These are phyloP conservation scores for Butyriboletus loyo DNA, from an alignment of 768 basidiomycete genomes.

Conservation along the genomic window DNA sequence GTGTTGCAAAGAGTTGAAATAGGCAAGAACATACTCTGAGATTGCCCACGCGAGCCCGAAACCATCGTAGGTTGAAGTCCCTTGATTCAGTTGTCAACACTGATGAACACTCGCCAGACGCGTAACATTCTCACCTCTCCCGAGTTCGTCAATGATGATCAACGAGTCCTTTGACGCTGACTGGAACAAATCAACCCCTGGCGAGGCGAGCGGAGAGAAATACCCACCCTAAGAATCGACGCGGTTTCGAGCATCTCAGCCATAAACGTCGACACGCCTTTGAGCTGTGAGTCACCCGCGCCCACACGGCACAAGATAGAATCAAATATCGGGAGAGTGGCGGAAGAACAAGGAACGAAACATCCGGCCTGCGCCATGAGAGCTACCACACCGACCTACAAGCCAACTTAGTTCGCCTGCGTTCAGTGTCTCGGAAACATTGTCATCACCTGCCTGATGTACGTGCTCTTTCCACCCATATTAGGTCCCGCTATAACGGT, in stretches of 20 bases:
- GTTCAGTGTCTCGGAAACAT: background rate
- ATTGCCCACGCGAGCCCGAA: conserved; percentile 99
- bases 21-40: conserved; percentile 69
- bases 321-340: conserved; percentile 89
- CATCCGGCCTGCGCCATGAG: conserved; percentile 95
- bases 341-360: conserved; percentile 90
- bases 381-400: conserved; percentile 87
- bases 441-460: conserved; percentile 77
- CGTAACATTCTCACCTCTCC: conserved; percentile 55
- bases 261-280: conserved; percentile 99
- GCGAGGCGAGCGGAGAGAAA: background rate
- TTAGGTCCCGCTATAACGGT: conserved; percentile 79
- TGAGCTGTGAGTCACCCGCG: conserved; percentile 95
- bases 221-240: conserved; percentile 78
- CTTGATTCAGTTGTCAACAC: conserved; percentile 35
- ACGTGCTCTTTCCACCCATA: conserved; percentile 98
- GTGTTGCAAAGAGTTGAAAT: too few species aligned
- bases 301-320: conserved; percentile 94
- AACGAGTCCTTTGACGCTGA: conserved; percentile 90
- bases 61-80: conserved; percentile 96
- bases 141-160: conserved; percentile 97
- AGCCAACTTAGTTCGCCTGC: background rate
- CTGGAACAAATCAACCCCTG: conserved; percentile 37
- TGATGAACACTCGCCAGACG: background rate
- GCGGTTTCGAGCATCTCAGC: conserved; percentile 99